Evolutionary conservation across 129 eudicot species (phyloP).

Genomic region (Lactuca saligna): DNA sequence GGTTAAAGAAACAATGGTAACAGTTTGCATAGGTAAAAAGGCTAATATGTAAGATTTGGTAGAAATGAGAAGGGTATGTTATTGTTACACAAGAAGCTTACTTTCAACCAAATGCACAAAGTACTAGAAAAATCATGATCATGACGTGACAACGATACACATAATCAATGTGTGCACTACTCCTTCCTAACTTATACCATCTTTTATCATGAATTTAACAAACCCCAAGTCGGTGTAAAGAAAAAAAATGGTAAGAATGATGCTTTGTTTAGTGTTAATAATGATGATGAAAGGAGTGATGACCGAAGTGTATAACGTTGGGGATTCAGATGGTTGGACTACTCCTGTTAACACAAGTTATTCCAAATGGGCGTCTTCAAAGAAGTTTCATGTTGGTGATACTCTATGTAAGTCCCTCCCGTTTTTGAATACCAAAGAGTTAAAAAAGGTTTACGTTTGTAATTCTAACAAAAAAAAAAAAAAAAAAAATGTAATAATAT

Average conservation of each 20-base stretch:
- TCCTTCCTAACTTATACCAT: slow-evolving; percentile 14
- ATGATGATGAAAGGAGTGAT: slow-evolving; percentile 18
- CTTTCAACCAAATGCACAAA: slow-evolving; percentile 39
- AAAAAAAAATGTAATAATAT: not conserved
- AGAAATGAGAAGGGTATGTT: slow-evolving; percentile 16
- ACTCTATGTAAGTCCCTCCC: slow-evolving; percentile 34
- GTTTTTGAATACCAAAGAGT: not conserved
- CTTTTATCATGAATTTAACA: not conserved
- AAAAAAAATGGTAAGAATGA: not conserved
- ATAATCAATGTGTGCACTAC: slow-evolving; percentile 15
- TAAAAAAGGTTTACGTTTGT: not conserved
- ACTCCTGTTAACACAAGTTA: slow-evolving; percentile 32
- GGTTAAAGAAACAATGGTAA: not conserved
- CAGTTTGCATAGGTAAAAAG: slow-evolving; percentile 12
- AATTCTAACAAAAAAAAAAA: not conserved
- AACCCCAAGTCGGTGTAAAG: not conserved
- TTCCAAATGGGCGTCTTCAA: slow-evolving; percentile 48
- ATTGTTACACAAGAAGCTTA: slow-evolving; percentile 26
- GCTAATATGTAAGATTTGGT: not conserved
- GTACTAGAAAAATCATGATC: slow-evolving; percentile 29
- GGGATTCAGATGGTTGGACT: slow-evolving; percentile 63
- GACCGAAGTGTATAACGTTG: slow-evolving; percentile 48
- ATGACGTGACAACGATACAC: slow-evolving; percentile 25
- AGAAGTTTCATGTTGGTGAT: slow-evolving; percentile 53
- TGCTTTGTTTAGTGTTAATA: slow-evolving; percentile 16